Conservation (phyloP, 495 filamentous ascomycete species). For the Thozetella sp. region DNA sequence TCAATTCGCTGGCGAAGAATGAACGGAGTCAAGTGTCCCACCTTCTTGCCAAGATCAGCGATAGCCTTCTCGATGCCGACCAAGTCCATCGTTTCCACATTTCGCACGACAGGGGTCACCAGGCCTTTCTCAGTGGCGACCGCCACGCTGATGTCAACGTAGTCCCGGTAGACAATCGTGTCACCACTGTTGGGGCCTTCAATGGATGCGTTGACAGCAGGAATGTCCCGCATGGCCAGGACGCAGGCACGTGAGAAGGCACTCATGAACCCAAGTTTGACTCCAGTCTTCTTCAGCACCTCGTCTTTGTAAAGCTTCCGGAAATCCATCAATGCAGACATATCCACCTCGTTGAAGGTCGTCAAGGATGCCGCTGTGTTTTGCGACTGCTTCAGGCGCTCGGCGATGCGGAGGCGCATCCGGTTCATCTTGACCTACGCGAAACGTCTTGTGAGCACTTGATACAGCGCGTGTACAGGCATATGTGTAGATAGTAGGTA, state of each 20-base stretch:
- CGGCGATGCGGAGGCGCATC: slow-evolving; percentile 95
- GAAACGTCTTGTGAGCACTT: slow-evolving; percentile 9
- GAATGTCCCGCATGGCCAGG: slow-evolving; percentile 91
- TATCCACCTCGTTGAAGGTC: slow-evolving; percentile 99
- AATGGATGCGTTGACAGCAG: slow-evolving; percentile 96
- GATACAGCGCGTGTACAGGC: neutral
- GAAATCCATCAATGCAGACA: slow-evolving; percentile 97
- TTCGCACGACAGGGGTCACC: slow-evolving; percentile 94
- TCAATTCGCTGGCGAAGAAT: too few relatives aligned
- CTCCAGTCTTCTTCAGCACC: slow-evolving; percentile 90
- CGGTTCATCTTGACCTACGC: slow-evolving; percentile 97
- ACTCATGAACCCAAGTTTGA: slow-evolving; percentile 99
- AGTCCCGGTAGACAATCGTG: slow-evolving; percentile 97
- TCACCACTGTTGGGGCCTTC: slow-evolving; percentile 94
- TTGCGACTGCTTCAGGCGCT: slow-evolving; percentile 98
- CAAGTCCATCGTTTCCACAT: slow-evolving; percentile 84
- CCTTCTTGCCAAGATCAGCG: slow-evolving; percentile 94
- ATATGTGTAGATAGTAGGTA: neutral
- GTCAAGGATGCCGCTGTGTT: slow-evolving; percentile 97
- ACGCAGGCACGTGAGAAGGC: slow-evolving; percentile 92
- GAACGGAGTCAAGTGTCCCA: slow-evolving; percentile 23
- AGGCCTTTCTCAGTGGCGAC: slow-evolving; percentile 98
- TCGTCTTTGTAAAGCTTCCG: slow-evolving; percentile 97
- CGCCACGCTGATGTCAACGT: slow-evolving; percentile 96
- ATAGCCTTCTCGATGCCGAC: slow-evolving; percentile 90